Percentiles rank a stretch among this genome's conserved stretches.
phyloP scores from a whole-genome alignment of 2,329 filamentous ascomycete genomes.

The Aspergillus pseudoviridinutans region DNA sequence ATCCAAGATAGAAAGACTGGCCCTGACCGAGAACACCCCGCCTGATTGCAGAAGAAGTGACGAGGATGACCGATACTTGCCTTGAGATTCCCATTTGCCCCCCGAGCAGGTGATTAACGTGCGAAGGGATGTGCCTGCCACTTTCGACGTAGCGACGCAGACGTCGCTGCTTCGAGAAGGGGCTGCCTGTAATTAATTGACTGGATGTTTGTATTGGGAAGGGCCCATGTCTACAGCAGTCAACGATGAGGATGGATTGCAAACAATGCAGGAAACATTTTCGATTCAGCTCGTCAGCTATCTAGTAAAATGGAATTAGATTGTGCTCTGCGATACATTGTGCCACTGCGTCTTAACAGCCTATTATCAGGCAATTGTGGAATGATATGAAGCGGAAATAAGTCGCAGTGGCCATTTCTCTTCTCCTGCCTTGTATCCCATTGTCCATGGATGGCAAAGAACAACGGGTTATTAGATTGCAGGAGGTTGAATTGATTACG shows the following conservation, averaged over 20 bases:
- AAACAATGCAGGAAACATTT: neutral
- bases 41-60: conserved; percentile 18
- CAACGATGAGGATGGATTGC: neutral
- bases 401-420: conserved; percentile 41
- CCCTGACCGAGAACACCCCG: conserved; percentile 8
- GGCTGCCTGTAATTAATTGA: conserved; percentile 1
- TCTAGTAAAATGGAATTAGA: neutral
- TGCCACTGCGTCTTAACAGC: conserved; percentile 40
- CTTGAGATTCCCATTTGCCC: conserved; percentile 1
- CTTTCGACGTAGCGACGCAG: neutral
- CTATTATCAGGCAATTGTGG: conserved; percentile 31
- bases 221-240: neutral
- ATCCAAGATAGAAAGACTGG: conserved; percentile 21
- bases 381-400: conserved; percentile 40
- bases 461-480: conserved; percentile 67
- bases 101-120: conserved; percentile 1
- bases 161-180: conserved; percentile 8
- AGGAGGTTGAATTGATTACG: conserved; percentile 46
- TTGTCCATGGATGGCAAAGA: conserved; percentile 47
- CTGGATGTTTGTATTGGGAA: neutral
- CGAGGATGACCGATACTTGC: conserved; percentile 13
- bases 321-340: conserved; percentile 17
- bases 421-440: conserved; percentile 71
- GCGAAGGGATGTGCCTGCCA: neutral
- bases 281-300: neutral